Base-by-base conservation (phyloP, 2,329 filamentous ascomycete species). In the Colletotrichum sp. region DNA sequence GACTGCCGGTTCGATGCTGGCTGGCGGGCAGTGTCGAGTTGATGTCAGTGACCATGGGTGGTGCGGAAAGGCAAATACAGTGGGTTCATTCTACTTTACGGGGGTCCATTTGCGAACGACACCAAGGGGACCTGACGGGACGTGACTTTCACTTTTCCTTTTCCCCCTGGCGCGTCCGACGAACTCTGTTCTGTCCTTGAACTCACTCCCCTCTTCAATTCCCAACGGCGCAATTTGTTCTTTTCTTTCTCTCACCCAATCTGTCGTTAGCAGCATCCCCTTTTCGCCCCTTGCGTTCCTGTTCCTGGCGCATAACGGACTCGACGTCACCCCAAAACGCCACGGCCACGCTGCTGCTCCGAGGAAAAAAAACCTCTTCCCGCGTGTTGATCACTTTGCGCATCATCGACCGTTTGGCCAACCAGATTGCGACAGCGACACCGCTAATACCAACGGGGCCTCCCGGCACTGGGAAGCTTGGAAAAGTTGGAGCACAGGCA, bases 271-370 rank as follows among this genome's bases (percentile, higher is more conserved):
- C 16, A 58, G 6, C 55, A 58, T 33, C 31, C 12, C 33, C 34
- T 11, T 18, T n/a, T 7, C 15, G 11, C 3, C 12, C 71, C 68
- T 73, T 66, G 61, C 67, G 71, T 70, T 73, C 36, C 62, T 29
- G 71, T 70, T 70, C 36, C 62, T 29, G 54, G 38, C 33, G 67
- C 71, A 57, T 36, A 70, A 66, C 38, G 55, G 27, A 62, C 38
- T 61, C 61, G 29, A 73, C 71, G 71, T 73, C 71, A 73, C 66
- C 21, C 38, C 43, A 51, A 13, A 11, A 33, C 57, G 57, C 57
- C n/a, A 59, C 27, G 29, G n/a, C 57, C 18, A 59, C 29, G 57
- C n/a, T 59, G 57, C 18, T 59, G 18, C 57, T 34, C 29, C 12
- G 27, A 16, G 13, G 18, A 38, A n/a, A n/a, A 12, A n/a, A 12